These are phyloP conservation scores for Amaranthus tricolor DNA, from an alignment of 179 eudicot species.

Conservation along the genomic window DNA sequence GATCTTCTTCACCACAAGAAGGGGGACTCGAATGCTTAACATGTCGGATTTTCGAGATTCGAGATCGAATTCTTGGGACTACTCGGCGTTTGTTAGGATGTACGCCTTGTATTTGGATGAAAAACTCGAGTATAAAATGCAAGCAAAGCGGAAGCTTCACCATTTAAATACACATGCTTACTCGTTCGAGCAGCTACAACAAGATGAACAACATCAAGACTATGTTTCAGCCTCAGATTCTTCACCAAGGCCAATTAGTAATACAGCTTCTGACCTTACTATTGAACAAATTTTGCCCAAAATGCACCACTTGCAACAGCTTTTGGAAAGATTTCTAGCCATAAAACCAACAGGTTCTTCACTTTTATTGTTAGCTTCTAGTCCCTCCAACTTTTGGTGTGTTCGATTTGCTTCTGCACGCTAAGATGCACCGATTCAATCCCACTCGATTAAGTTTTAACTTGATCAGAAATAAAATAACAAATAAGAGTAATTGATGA, in stretches of 20 bases:
- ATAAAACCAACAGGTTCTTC: constrained; percentile 71
- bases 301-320: constrained; percentile 56
- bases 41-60: constrained; percentile 77
- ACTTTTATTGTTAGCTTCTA: neutral
- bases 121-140: constrained; percentile 66
- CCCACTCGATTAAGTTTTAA: no score
- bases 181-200: constrained; percentile 25
- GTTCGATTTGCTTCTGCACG: no score
- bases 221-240: constrained; percentile 10
- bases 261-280: constrained; percentile 37
- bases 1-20: constrained; percentile 68
- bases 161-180: constrained; percentile 11
- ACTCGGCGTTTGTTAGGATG: constrained; percentile 66
- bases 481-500: no score
- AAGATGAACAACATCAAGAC: constrained; percentile 1
- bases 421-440: no score
- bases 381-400: no score
- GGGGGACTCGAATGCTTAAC: constrained; percentile 78
- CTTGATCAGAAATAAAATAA: no score
- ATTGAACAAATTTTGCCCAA: constrained; percentile 42
- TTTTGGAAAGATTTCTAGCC: constrained; percentile 75
- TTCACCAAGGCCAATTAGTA: constrained; percentile 24
- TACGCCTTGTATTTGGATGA: constrained; percentile 70
- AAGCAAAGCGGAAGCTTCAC: constrained; percentile 37
- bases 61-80: constrained; percentile 60